Percentiles rank a stretch among this genome's conserved stretches.
These are phyloP conservation scores for Madurella mycetomatis DNA, from an alignment of 2,329 filamentous ascomycete genomes.

Conservation along the genomic window DNA sequence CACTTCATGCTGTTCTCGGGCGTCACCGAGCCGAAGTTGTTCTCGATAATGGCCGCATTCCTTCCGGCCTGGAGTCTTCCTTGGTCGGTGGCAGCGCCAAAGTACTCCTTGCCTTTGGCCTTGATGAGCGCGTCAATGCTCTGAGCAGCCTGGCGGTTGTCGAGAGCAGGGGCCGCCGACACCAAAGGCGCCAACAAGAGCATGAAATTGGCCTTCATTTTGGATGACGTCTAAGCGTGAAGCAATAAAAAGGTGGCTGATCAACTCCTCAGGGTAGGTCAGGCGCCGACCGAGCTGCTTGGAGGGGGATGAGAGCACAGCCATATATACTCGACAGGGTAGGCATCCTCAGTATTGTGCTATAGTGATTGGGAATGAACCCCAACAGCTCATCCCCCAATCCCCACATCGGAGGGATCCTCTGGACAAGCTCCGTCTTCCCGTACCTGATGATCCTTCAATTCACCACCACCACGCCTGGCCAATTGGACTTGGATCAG, in stretches of 20 bases:
- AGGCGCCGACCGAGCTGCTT: not conserved
- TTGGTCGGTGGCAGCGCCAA: constrained; percentile 55
- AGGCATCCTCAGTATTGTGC: too few relatives aligned
- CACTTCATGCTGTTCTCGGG: constrained; percentile 70
- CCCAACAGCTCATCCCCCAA: not conserved
- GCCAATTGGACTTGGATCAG: not conserved
- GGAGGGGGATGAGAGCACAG: not conserved
- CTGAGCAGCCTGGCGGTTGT: constrained; percentile 37
- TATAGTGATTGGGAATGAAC: too few relatives aligned
- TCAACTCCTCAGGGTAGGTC: not conserved
- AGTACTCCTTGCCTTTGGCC: constrained; percentile 62
- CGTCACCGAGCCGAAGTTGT: constrained; percentile 61
- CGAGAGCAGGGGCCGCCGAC: constrained; percentile 31
- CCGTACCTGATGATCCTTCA: not conserved
- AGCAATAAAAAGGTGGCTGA: not conserved
- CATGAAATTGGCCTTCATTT: constrained; percentile 32
- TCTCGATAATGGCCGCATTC: constrained; percentile 53
- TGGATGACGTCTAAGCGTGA: constrained; percentile 8
- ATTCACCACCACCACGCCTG: not conserved
- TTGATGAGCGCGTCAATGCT: constrained; percentile 55
- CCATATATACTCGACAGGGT: not conserved
- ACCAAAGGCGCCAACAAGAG: constrained; percentile 37
- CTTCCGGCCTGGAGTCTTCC: constrained; percentile 44
- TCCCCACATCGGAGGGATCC: not conserved
- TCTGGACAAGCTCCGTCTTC: not conserved